Base-by-base conservation (phyloP, 495 filamentous ascomycete genomes). In the Neurospora hispaniola region DNA sequence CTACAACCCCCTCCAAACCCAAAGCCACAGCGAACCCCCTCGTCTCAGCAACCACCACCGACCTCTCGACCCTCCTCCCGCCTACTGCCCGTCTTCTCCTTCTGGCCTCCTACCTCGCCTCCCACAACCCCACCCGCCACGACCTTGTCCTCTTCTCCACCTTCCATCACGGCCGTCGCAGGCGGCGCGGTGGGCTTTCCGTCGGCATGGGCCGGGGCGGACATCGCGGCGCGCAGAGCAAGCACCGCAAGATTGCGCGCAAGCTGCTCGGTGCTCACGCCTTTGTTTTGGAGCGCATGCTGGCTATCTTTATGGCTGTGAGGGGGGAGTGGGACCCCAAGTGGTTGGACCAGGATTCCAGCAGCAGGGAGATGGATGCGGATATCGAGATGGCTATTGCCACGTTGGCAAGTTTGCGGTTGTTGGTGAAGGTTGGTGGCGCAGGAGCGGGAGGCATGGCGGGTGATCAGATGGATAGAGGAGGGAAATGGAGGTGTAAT, bases 121-220 rank as follows among this genome's bases (percentile, higher is more conserved):
- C 94, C 5, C 92, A 94, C 83, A 98, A 93, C 78, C 89, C 92
- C 1, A 86, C 93, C 20, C 84, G 89, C 54, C 87, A 91, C 44
- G 96, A 99, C 80, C 85, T 89, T 2, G 86, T 89, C 40, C 90
- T 94, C 77, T 98, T 99, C 85, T 94, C 91, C 71, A 96, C 94
- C 71, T 87, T 89, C 78, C 89, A 90, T 71, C 89, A 92, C 27
- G 80, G 84, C 10, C 78, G 80, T 5, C 88, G 79, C 12, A 73
- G 76, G 4, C 80, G 82, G 1, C 76, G 82, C 46, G 81, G 84
- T 43, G 80, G 80, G 1, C 72, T 76, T 16, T 68, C 77, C 18
- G 78, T 75, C 62, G 76, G 73, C 46, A 71, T 72, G 10, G 74
- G 74, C 8, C 42, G 71, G 78, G 40, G 80, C 81, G 74, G 85